phyloP scores from a whole-genome alignment of 257 asterid genomes.

The Forsythia viridissima region DNA sequence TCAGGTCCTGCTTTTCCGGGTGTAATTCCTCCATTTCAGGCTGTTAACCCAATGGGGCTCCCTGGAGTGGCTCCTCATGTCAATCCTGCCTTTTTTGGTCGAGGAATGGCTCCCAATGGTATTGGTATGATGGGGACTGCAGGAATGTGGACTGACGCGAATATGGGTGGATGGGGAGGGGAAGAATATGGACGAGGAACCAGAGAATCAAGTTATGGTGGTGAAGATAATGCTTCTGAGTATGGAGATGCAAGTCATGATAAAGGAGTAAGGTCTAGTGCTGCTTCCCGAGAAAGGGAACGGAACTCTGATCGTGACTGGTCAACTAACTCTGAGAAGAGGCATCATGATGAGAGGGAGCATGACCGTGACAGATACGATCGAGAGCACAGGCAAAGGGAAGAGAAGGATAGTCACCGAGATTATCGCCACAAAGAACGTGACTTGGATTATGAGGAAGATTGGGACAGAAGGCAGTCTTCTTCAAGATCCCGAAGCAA shows the following conservation, averaged over 20 bases:
- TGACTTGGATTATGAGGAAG: constrained; percentile 22
- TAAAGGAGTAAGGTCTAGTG: constrained; percentile 45
- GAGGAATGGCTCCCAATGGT: constrained; percentile 53
- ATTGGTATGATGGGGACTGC: constrained; percentile 52
- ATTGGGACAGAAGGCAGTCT: constrained; percentile 45
- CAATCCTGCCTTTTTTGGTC: constrained; percentile 59
- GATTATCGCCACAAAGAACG: constrained; percentile 21
- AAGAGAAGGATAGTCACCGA: constrained; percentile 28
- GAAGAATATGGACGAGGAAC: constrained; percentile 51
- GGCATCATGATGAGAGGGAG: constrained; percentile 52
- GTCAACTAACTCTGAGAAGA: constrained; percentile 50
- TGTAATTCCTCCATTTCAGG: constrained; percentile 48
- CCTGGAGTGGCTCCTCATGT: constrained; percentile 64
- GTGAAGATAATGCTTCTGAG: constrained; percentile 55
- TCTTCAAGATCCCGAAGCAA: constrained; percentile 56
- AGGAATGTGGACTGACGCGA: constrained; percentile 56
- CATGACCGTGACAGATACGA: constrained; percentile 43
- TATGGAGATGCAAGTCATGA: constrained; percentile 53
- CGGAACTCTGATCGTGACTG: constrained; percentile 50
- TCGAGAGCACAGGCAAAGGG: constrained; percentile 46
- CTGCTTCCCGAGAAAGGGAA: constrained; percentile 46
- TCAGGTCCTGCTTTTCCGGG: constrained; percentile 54
- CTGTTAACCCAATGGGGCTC: constrained; percentile 48
- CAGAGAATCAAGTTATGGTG: constrained; percentile 59
- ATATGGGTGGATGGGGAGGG: constrained; percentile 53